A percentile compares a stretch with the other conserved stretches of the same genome.
Conservation (phyloP, 2,329 filamentous ascomycete species). For the Ophiostoma quercus region DNA sequence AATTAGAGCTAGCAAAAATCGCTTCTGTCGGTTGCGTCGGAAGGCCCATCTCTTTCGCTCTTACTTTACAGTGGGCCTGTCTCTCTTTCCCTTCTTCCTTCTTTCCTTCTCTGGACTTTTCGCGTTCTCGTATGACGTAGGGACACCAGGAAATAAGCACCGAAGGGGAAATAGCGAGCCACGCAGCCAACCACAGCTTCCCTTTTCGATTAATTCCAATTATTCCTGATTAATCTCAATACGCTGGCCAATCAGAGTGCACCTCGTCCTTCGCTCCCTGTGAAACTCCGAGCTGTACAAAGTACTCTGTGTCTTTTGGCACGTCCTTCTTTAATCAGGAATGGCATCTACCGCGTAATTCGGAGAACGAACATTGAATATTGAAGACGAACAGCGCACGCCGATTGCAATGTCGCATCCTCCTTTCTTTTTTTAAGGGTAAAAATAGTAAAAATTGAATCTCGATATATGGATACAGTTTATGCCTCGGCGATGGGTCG, state of each 20-base stretch:
- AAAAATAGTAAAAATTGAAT: too few relatives aligned
- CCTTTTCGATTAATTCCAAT: neutral
- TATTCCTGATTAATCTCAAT: neutral
- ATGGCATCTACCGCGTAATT: slow-evolving; percentile 17
- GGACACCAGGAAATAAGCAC: neutral
- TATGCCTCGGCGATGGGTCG: slow-evolving; percentile 7
- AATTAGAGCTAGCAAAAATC: neutral
- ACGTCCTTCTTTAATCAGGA: neutral
- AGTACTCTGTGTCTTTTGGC: neutral
- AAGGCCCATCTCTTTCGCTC: neutral
- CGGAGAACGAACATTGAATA: slow-evolving; percentile 4
- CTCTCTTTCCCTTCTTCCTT: neutral
- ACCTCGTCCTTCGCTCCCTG: neutral
- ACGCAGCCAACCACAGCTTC: neutral
- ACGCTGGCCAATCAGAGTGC: neutral
- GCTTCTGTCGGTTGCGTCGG: slow-evolving; percentile 4
- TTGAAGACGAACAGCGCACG: neutral
- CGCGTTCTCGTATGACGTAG: slow-evolving; percentile 6
- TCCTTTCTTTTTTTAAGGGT: too few relatives aligned
- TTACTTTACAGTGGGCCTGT: neutral
- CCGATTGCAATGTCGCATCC: neutral
- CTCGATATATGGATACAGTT: neutral
- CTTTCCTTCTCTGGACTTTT: neutral
- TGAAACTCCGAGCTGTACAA: neutral
- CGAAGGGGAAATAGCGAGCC: neutral